These are phyloP conservation scores for Pleurotus pulmonarius DNA, from an alignment of 768 basidiomycete genomes.

Conservation along the genomic window DNA sequence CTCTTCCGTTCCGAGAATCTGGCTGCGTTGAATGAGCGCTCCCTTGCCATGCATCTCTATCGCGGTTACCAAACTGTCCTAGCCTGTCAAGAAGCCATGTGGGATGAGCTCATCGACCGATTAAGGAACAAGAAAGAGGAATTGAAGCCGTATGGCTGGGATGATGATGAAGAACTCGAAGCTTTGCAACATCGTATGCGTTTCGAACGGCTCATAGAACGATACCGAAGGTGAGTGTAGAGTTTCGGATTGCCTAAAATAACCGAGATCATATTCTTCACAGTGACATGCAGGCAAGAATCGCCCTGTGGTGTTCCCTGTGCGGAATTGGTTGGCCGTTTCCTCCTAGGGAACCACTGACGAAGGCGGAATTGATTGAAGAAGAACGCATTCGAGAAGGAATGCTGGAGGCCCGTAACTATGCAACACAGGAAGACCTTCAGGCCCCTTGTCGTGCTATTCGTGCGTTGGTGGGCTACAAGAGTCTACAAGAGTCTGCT, in stretches of 20 bases:
- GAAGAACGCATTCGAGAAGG: slow-evolving; percentile 60
- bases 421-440: slow-evolving; percentile 48
- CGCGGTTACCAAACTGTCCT: slow-evolving; percentile 58
- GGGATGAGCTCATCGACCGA: slow-evolving; percentile 66
- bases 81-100: slow-evolving; percentile 72
- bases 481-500: slow-evolving; percentile 34
- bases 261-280: slow-evolving; percentile 3
- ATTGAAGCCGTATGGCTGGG: slow-evolving; percentile 63
- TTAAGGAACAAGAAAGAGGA: slow-evolving; percentile 54
- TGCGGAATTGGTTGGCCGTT: slow-evolving; percentile 55
- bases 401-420: slow-evolving; percentile 54
- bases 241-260: neutral
- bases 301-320: slow-evolving; percentile 63
- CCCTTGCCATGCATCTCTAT: slow-evolving; percentile 69
- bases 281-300: slow-evolving; percentile 65
- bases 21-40: slow-evolving; percentile 48
- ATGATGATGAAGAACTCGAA: slow-evolving; percentile 59
- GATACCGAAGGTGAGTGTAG: slow-evolving; percentile 47
- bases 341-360: slow-evolving; percentile 57
- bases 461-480: slow-evolving; percentile 60
- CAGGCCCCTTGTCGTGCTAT: slow-evolving; percentile 55
- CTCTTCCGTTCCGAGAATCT: slow-evolving; percentile 40
- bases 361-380: slow-evolving; percentile 67
- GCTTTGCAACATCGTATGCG: slow-evolving; percentile 52
- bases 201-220: slow-evolving; percentile 57